Evolutionary conservation across 768 basidiomycete genomes (phyloP).

Genomic region (Boletus sensibilis): DNA sequence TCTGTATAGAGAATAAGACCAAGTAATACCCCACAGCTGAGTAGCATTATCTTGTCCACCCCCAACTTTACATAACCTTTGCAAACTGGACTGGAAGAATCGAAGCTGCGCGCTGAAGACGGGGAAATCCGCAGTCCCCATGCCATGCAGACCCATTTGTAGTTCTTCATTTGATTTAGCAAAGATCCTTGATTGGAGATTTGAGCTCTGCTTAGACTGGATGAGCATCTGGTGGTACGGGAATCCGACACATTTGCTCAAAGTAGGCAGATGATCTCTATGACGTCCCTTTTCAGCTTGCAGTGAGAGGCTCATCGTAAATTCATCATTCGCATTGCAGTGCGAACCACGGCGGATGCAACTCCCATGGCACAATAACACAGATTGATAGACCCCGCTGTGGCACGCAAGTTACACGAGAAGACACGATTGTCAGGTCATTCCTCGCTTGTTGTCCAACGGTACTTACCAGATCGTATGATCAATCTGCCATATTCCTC

Average conservation of each 20-base stretch:
- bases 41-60: neutral
- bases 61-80: neutral
- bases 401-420: neutral
- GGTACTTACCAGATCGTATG: neutral
- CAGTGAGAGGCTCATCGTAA: neutral
- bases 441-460: neutral
- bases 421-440: neutral
- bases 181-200: no score
- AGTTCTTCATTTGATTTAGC: no score
- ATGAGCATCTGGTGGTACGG: neutral
- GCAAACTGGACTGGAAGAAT: neutral
- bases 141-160: neutral
- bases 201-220: neutral
- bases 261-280: neutral
- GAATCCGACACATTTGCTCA: no score
- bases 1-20: neutral
- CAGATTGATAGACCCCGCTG: neutral
- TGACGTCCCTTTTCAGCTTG: neutral
- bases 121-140: no score
- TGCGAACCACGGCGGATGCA: neutral
- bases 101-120: no score
- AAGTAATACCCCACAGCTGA: neutral
- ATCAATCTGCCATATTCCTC: neutral
- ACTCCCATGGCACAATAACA: neutral
- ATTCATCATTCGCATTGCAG: neutral